Base-by-base conservation (phyloP, 2,329 filamentous ascomycete genomes). In the Paraphoma chrysanthemicola region DNA sequence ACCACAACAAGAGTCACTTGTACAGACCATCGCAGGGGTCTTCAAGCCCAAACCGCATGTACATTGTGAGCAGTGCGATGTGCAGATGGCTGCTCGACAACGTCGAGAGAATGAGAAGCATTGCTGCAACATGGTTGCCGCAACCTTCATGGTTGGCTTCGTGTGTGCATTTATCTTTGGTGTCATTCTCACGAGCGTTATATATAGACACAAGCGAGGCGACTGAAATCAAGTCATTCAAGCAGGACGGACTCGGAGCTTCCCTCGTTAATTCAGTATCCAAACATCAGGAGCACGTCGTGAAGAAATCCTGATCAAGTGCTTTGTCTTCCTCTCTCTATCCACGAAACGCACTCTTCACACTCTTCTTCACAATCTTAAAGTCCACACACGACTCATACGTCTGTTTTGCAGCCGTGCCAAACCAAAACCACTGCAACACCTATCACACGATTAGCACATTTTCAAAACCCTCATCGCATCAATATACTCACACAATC, bases 341-440 rank as follows among this genome's bases (percentile, higher is more conserved):
- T 36, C 51, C 54, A 7, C 30, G 54, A 42, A 63, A 57, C 17
- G 47, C 33, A 9, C 41, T 36, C 6, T 30, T 39, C 9, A 43
- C 33, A 8, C 39, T 39, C 50, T 53, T 60, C 46, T 57, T 57
- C 29, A 46, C 42, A 23, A 81, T 71, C 47, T 71, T 78, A 59
- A 89, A 87, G 65, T 88, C 86, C 41, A 88, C 77, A 69, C 86
- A 88, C 50, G 81, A 82, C 74, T 87, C 83, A 65, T 88, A 88
- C 1, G 86, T 87, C 78, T 89, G 86, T 56, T 81, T 67, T 45
- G 83, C 81, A 53, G 74, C 77, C 7, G 73, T 73, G 4, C 85
- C 85, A 60, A 85, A 81, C 86, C 86, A 88, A 71, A 81, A 87
- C 85, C 86, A 87, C 72, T 88, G 86, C 53, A 88, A 64, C 81